These are phyloP conservation scores for Penicillium robsamsonii DNA, from an alignment of 495 filamentous ascomycete species.

Conservation along the genomic window DNA sequence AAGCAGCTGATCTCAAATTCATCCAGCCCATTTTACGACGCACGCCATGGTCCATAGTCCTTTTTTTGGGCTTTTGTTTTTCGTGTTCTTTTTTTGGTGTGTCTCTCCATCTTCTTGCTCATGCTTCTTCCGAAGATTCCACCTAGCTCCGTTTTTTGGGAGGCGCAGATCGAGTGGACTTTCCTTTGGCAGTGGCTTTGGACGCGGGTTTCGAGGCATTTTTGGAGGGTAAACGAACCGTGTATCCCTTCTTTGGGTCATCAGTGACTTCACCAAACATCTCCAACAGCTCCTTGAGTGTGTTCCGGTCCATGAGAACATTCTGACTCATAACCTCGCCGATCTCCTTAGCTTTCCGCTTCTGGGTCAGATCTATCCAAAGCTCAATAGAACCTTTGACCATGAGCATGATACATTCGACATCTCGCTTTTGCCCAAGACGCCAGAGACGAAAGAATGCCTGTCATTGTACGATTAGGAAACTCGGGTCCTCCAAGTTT, in stretches of 20 bases:
- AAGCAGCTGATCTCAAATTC: neutral
- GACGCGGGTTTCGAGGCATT: too few relatives aligned
- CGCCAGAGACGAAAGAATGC: constrained; percentile 3
- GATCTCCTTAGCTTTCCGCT: neutral
- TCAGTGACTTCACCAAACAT: constrained; percentile 1
- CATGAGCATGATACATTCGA: neutral
- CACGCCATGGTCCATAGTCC: neutral
- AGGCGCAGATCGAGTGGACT: too few relatives aligned
- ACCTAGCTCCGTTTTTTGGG: neutral
- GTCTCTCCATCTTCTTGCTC: neutral
- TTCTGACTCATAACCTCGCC: neutral
- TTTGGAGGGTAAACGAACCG: neutral
- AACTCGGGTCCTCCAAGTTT: too few relatives aligned
- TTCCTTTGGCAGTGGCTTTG: neutral
- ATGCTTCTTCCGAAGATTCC: neutral
- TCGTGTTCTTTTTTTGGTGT: neutral
- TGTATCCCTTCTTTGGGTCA: neutral
- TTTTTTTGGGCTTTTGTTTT: neutral
- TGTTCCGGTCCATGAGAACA: neutral
- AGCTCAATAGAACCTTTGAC: neutral
- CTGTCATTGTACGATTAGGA: neutral
- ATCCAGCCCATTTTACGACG: neutral
- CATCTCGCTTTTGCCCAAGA: constrained; percentile 1
- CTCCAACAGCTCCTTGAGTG: neutral
- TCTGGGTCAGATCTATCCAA: neutral